Evolutionary conservation across 2,329 filamentous ascomycete species (phyloP), one percentile per base, ranked within the genome.

Genomic region (Paraphaeosphaeria minitans): DNA sequence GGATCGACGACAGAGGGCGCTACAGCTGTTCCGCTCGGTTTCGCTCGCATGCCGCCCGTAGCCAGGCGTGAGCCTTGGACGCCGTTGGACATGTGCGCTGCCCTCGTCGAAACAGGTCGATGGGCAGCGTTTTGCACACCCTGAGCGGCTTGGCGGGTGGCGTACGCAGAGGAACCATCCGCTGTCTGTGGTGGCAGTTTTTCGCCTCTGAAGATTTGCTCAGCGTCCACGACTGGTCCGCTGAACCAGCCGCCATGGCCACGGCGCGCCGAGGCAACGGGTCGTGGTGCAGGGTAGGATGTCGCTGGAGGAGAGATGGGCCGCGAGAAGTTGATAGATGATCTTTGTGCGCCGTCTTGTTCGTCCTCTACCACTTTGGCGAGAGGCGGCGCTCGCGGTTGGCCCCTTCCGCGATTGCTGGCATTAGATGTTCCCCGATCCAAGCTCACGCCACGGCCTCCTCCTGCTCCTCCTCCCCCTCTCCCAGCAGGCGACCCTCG

Each of bases 271-370:
- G 57, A 61, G 31, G 65, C 55, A 37, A 55, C 62, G 41, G 45
- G 60, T 37, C 48, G 13, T 22, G 24, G 24, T 10, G 50, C 55
- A 46, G 59, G 66, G 14, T 66, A 64, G 24, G 65, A 58, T 61
- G 60, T 66, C 42, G 77, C 81, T 54, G 80, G 80, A 13, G 84
- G 73, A 53, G 79, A 79, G 62, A 82, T 83, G 41, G 83, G 83
- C 31, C 82, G 79, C 47, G 84, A 86, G 67, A 84, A 85, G 73
- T 85, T 85, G 65, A 83, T 75, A 8, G 72, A 80, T 59, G 73
- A 80, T 60, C 78, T 76, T 64, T 75, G 74, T 64, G 73, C 78
- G 35, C 75, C 75, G 56, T 79, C 76, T 39, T 75, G 73, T 13
- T 82, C 80, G 60, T 79, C 60, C 66, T 80, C 78, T 29, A 66